Base-by-base conservation (phyloP, 192 early-diverging fungal genomes). In the Mortierella alpina region DNA sequence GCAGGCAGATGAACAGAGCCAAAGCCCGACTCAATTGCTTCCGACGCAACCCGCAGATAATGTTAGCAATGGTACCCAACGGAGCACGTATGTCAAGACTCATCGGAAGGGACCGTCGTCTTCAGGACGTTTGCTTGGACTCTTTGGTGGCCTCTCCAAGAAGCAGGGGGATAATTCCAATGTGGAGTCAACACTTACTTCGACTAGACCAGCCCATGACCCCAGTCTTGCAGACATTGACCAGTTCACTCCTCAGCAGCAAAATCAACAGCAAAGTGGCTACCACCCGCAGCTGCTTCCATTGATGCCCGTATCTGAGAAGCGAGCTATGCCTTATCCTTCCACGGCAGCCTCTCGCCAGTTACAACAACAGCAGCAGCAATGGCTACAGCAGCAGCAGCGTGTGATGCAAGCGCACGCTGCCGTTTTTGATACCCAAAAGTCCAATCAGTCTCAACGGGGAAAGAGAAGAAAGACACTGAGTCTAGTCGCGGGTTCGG, bases 401-500 rank as follows among this genome's bases (percentile, higher is more conserved):
- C 40, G 45, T 0, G 40, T 44, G 0, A 13, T 47, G 41, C 11
- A 46, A 39, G 17, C 40, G 41, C 17, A 31, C 3, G 31, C 31
- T 31, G 31, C 31, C 31, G 31, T 42, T 8, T 66, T 60, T 49
- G 75, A 79, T 42, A 57, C 64, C 15, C 64, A 79, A 18, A 70
- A 67, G 7, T 62, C 69, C 14, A 70, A 46, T 48, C 68, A 71
- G 48, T 53, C 75, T 0, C 75, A 79, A 44, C 63, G 75, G 0
- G 75, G 75, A 2, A 79, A 79, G 51, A 55, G 75, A 50, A 70
- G 75, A 55, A 79, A 79, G 63, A 79, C 75, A 2, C 46, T 79
- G 18, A 79, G 75, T 49, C 39, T 79, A 17, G 69, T 79, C 6
- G 68, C 69, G 2, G 75, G 58, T 1, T 48, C 68, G 7, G 48